These are phyloP conservation scores for Exophiala sp. DNA, from an alignment of 2,329 filamentous ascomycete species.

Conservation along the genomic window DNA sequence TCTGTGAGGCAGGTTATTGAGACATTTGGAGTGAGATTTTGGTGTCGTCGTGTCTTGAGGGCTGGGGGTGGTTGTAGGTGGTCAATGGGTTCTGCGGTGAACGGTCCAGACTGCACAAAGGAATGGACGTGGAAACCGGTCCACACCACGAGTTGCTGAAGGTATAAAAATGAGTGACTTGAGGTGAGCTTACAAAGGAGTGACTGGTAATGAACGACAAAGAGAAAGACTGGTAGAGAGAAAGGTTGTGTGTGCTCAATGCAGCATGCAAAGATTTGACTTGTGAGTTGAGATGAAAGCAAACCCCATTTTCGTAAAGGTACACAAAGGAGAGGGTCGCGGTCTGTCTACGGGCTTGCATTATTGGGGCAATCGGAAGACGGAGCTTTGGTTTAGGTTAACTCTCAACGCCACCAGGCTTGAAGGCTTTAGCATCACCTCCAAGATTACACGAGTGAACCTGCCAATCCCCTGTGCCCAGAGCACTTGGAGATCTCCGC, in stretches of 20 bases:
- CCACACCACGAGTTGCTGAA: constrained; percentile 15
- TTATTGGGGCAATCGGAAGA: too few species aligned
- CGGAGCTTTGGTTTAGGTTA: too few species aligned
- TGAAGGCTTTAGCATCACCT: not conserved
- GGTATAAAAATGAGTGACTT: constrained; percentile 26
- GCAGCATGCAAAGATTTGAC: not conserved
- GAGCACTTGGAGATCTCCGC: too few species aligned
- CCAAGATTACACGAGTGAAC: not conserved
- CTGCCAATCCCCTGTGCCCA: constrained; percentile 1
- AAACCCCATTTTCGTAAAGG: not conserved
- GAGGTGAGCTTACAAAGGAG: constrained; percentile 24
- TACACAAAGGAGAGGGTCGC: not conserved
- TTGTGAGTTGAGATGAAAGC: not conserved
- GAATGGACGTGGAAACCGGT: constrained; percentile 20
- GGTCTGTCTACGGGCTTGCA: too few species aligned
- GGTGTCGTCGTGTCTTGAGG: not conserved
- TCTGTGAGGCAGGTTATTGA: constrained; percentile 1
- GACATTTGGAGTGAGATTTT: constrained; percentile 9
- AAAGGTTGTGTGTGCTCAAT: constrained; percentile 5
- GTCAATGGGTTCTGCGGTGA: constrained; percentile 9
- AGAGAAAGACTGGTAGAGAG: constrained; percentile 7
- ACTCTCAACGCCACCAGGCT: not conserved
- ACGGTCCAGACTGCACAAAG: constrained; percentile 14
- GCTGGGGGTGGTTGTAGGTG: constrained; percentile 2
- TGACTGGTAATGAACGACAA: constrained; percentile 24